Evolutionary conservation across 495 filamentous ascomycete species (phyloP).

Genomic region (Aspergillus cristatus): DNA sequence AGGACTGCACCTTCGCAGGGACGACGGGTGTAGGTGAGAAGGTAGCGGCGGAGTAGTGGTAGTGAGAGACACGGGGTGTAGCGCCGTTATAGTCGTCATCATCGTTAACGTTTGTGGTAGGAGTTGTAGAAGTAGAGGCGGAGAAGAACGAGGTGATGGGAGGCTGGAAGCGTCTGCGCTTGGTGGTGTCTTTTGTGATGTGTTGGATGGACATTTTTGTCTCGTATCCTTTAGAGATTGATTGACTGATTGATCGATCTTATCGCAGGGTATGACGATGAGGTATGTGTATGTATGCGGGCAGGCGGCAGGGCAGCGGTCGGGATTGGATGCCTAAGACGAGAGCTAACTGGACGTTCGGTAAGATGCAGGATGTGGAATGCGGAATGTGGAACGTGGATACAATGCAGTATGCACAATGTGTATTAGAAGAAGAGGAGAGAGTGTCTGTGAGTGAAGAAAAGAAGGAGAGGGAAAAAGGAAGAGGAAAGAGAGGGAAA

Average conservation of each 20-base stretch:
- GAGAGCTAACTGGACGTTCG: too few relatives aligned
- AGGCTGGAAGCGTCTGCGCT: slow-evolving; percentile 39
- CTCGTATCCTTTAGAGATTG: too few relatives aligned
- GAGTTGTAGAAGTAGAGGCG: slow-evolving; percentile 5
- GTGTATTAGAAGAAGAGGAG: too few relatives aligned
- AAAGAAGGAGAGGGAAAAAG: slow-evolving; percentile 6
- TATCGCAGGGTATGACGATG: neutral
- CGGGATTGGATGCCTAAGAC: too few relatives aligned
- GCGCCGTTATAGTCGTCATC: too few relatives aligned
- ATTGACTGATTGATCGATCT: too few relatives aligned
- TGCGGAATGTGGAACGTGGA: too few relatives aligned
- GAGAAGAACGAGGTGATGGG: slow-evolving; percentile 39
- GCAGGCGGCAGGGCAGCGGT: too few relatives aligned
- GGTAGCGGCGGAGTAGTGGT: slow-evolving; percentile 35
- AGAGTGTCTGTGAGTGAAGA: too few relatives aligned
- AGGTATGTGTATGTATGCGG: slow-evolving; percentile 8
- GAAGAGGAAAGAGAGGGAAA: slow-evolving; percentile 8
- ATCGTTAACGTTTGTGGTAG: slow-evolving; percentile 1
- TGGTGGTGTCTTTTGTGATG: slow-evolving; percentile 19
- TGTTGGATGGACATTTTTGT: slow-evolving; percentile 1
- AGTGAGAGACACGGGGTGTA: slow-evolving; percentile 21
- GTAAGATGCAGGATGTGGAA: too few relatives aligned
- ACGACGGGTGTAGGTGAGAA: slow-evolving; percentile 39
- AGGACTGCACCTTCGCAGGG: slow-evolving; percentile 58
- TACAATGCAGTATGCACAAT: too few relatives aligned